A percentile compares a stretch with the other conserved stretches of the same genome.
Conservation (phyloP, 2,329 filamentous ascomycete species). For the Fusarium verrucosum region DNA sequence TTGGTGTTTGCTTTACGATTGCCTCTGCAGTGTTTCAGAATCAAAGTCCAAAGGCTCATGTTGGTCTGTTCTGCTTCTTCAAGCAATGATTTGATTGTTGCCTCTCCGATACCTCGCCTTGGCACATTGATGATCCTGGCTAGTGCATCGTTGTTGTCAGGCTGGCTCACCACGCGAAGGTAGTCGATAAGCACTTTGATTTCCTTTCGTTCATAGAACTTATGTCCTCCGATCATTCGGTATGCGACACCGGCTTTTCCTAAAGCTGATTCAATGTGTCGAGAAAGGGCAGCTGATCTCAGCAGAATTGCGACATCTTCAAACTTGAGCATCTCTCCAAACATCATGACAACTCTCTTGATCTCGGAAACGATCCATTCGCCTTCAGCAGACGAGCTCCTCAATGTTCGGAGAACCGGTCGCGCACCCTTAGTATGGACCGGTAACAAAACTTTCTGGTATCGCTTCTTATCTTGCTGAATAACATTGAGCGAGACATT, state of each 20-base stretch:
- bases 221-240: conserved; percentile 87
- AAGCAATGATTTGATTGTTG: conserved; percentile 76
- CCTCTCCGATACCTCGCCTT: conserved; percentile 80
- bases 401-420: conserved; percentile 81
- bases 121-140: conserved; percentile 87
- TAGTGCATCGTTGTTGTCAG: conserved; percentile 86
- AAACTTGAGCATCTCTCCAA: conserved; percentile 75
- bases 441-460: conserved; percentile 80
- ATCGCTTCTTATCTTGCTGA: conserved; percentile 84
- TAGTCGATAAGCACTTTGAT: conserved; percentile 91
- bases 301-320: conserved; percentile 88
- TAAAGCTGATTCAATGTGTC: conserved; percentile 84
- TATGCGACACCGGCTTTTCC: conserved; percentile 86
- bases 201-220: conserved; percentile 92
- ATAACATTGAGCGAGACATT: conserved; percentile 84
- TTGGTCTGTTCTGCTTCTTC: conserved; percentile 78
- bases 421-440: conserved; percentile 82
- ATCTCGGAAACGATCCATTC: conserved; percentile 91
- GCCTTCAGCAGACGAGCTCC: conserved; percentile 76
- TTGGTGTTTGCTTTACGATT: conserved; percentile 58
- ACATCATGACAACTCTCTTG: conserved; percentile 73
- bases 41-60: conserved; percentile 78
- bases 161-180: conserved; percentile 83
- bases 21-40: conserved; percentile 65
- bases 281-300: conserved; percentile 82